Conservation (phyloP, 208 protist species). For the Vickermania spadyakhi region DNA sequence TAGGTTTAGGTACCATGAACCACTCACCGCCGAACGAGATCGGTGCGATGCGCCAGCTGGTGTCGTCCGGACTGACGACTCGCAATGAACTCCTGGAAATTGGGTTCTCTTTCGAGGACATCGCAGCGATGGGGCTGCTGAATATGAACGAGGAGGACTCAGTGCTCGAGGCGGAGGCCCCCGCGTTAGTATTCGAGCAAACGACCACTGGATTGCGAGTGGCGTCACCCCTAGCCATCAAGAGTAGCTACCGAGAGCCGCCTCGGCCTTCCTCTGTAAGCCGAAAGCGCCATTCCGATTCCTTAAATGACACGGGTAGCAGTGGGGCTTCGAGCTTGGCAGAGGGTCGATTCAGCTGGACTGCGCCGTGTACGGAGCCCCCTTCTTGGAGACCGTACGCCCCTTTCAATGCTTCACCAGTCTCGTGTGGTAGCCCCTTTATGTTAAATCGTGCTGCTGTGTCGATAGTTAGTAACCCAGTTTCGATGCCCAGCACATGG, state of each 20-base stretch:
- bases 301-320: background rate
- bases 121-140: conserved; percentile 5
- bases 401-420: too few species aligned
- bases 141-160: background rate
- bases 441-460: background rate
- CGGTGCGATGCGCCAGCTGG: conserved; percentile 18
- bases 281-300: background rate
- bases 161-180: background rate
- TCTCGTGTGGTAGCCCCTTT: background rate
- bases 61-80: conserved; percentile 16
- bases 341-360: background rate
- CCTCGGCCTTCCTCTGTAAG: background rate
- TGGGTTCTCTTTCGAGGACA: conserved; percentile 22
- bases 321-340: background rate
- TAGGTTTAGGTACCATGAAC: background rate
- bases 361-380: background rate
- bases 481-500: background rate
- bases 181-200: background rate
- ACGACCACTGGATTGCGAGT: background rate
- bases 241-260: background rate
- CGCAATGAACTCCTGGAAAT: conserved; percentile 15
- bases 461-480: background rate
- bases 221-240: background rate
- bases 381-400: background rate
- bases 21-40: background rate